Evolutionary conservation across 352 stramenopile species (phyloP).

Genomic region (Phytopythium ostracodes): DNA sequence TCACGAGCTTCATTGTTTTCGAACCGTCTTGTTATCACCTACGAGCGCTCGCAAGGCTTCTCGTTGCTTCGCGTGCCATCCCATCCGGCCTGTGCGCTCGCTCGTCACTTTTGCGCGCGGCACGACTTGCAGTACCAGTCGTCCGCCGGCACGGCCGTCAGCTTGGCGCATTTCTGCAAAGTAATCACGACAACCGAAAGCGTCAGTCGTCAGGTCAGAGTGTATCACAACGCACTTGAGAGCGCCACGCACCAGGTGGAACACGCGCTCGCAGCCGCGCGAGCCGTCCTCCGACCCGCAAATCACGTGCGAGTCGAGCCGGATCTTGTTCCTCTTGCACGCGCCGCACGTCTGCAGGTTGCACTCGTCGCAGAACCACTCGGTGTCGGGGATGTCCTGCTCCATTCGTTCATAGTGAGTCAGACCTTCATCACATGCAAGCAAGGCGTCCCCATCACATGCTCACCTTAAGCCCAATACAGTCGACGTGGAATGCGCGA

Average conservation of each 20-base stretch:
- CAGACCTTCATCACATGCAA: neutral
- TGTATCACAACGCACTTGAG: neutral
- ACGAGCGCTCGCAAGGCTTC: neutral
- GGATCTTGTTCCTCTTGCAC: slow-evolving; percentile 87
- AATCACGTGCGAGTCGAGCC: slow-evolving; percentile 88
- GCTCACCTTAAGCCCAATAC: slow-evolving; percentile 52
- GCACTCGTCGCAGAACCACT: slow-evolving; percentile 89
- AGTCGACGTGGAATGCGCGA: slow-evolving; percentile 89
- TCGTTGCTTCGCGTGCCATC: neutral
- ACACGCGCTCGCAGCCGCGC: slow-evolving; percentile 82
- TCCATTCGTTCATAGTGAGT: too few species aligned
- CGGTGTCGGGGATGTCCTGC: slow-evolving; percentile 55
- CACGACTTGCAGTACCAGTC: slow-evolving; percentile 90
- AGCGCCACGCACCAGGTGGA: slow-evolving; percentile 67
- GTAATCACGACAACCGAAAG: slow-evolving; percentile 8
- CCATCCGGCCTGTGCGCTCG: neutral
- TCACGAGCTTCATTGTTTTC: neutral
- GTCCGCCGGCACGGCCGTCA: slow-evolving; percentile 69
- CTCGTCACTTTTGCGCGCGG: slow-evolving; percentile 19
- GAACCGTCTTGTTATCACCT: too few species aligned
- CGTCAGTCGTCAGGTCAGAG: neutral
- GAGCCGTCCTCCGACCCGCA: slow-evolving; percentile 86
- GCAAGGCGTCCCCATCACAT: neutral
- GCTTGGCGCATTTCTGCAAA: slow-evolving; percentile 81
- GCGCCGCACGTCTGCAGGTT: slow-evolving; percentile 72